Evolutionary conservation across 257 asterid genomes (phyloP).

Genomic region (Solanum phureja): DNA sequence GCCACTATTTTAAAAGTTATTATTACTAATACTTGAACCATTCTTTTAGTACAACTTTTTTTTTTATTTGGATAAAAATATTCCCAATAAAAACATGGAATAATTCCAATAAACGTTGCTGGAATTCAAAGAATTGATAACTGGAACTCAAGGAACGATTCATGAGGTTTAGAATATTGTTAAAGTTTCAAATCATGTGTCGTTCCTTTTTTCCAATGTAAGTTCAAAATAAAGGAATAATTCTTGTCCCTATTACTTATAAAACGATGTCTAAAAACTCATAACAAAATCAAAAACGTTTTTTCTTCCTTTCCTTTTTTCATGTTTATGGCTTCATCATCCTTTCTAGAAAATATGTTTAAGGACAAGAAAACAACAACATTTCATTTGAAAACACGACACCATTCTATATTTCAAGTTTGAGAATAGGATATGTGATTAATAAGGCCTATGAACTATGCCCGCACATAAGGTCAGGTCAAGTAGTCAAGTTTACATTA

Average conservation of each 20-base stretch:
- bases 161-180: not conserved
- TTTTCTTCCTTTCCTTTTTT: not conserved
- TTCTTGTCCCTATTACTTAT: not conserved
- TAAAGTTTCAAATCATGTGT: not conserved
- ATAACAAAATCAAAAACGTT: not conserved
- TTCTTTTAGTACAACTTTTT: not conserved
- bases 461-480: not conserved
- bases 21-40: not conserved
- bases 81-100: not conserved
- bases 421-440: not conserved
- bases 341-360: not conserved
- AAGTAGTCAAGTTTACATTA: not conserved
- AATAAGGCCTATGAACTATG: not conserved
- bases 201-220: not conserved
- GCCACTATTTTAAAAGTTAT: not conserved
- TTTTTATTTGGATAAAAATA: not conserved
- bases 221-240: not conserved
- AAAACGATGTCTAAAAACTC: not conserved
- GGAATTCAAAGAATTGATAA: not conserved
- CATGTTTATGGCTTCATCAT: not conserved
- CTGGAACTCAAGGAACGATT: not conserved
- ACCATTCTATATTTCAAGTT: not conserved
- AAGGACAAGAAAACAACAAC: not conserved
- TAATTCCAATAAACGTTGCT: not conserved
- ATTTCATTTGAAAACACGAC: not conserved